These are phyloP conservation scores for Blastobotrys robertii DNA, from an alignment of 805 yeast species.

Conservation along the genomic window DNA sequence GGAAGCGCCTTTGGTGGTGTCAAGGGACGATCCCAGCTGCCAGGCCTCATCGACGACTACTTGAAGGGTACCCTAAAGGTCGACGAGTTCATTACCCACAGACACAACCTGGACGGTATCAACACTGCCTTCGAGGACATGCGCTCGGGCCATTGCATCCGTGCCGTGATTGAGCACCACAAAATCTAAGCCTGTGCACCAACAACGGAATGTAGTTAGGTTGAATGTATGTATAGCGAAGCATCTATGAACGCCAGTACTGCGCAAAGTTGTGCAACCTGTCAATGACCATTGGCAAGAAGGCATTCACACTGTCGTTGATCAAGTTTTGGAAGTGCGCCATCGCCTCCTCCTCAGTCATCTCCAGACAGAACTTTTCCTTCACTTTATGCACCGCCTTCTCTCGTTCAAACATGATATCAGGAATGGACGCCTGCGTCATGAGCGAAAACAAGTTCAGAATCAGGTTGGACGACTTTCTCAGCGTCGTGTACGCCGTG, in stretches of 20 bases:
- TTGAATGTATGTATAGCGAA: neutral
- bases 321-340: conserved; percentile 88
- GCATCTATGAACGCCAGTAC: conserved; percentile 77
- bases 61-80: conserved; percentile 73
- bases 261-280: conserved; percentile 92
- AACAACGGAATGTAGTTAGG: neutral
- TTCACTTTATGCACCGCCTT: conserved; percentile 85
- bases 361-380: conserved; percentile 86
- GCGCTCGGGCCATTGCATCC: conserved; percentile 88
- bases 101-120: conserved; percentile 66
- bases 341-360: conserved; percentile 94
- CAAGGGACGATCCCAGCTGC: conserved; percentile 94
- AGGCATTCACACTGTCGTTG: conserved; percentile 88
- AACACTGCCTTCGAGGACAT: conserved; percentile 89
- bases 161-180: conserved; percentile 56
- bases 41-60: conserved; percentile 80
- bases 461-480: conserved; percentile 84
- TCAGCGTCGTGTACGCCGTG: conserved; percentile 80
- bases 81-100: conserved; percentile 91
- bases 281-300: conserved; percentile 90
- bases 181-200: neutral
- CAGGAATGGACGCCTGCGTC: conserved; percentile 85
- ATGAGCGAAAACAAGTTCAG: conserved; percentile 85
- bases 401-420: conserved; percentile 71
- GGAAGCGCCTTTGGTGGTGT: conserved; percentile 99